Conservation (phyloP, 805 yeast species). For the Nakazawaea sp. region DNA sequence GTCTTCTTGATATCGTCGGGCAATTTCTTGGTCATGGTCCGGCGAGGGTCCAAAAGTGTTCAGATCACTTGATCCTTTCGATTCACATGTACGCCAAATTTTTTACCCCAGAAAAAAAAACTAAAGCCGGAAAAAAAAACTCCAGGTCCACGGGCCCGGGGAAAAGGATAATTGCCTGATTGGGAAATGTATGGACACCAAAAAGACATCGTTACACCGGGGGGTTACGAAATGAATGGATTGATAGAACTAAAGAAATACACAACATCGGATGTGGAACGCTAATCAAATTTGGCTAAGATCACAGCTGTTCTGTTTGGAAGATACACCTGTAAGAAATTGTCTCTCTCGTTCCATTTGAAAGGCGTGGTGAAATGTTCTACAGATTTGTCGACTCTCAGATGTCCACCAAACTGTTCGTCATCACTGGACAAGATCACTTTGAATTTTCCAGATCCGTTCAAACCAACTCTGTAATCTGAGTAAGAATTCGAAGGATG, state of each 20-base stretch:
- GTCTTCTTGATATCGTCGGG: constrained; percentile 43
- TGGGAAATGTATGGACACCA: no score
- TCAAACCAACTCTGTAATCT: constrained; percentile 90
- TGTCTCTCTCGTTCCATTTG: constrained; percentile 73
- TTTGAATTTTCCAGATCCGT: constrained; percentile 66
- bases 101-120: not conserved
- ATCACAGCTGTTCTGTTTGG: constrained; percentile 74
- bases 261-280: no score
- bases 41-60: no score
- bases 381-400: constrained; percentile 50
- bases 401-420: constrained; percentile 73
- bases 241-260: not conserved
- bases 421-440: constrained; percentile 73
- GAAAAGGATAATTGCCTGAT: no score
- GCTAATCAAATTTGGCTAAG: constrained; percentile 45
- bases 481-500: constrained; percentile 78
- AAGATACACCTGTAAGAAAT: constrained; percentile 70
- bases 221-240: not conserved
- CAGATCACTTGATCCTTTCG: no score
- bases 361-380: constrained; percentile 67
- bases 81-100: no score
- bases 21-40: constrained; percentile 54
- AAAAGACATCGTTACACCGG: no score
- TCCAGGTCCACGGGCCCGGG: no score
- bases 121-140: no score